Evolutionary conservation across 306 rosid genomes (phyloP).

Genomic region (Dryas alaskensis): DNA sequence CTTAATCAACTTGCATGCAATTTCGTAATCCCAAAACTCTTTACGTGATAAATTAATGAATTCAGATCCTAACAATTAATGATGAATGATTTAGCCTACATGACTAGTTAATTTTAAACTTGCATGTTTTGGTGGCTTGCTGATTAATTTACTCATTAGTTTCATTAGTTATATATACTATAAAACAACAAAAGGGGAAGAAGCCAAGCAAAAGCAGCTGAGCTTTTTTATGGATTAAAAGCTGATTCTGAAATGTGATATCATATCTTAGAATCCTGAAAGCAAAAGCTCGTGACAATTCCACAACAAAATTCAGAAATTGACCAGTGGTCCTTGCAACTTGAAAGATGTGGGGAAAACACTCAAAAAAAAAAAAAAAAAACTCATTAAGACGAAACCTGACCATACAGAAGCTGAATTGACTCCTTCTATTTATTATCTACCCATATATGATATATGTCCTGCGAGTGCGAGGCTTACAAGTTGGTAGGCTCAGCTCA

Average conservation of each 20-base stretch:
- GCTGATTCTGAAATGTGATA: conserved; percentile 23
- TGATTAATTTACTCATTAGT: too few relatives aligned
- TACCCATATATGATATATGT: neutral
- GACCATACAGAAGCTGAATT: neutral
- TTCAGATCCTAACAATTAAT: too few relatives aligned
- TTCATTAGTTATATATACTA: neutral
- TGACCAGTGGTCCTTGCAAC: conserved; percentile 17
- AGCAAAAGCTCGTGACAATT: conserved; percentile 25
- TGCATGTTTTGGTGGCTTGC: too few relatives aligned
- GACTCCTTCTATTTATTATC: neutral
- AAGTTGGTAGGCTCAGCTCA: too few relatives aligned
- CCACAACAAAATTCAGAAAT: conserved; percentile 5
- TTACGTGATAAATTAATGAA: too few relatives aligned
- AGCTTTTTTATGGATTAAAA: conserved; percentile 15
- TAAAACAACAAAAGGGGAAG: neutral
- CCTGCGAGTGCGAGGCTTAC: too few relatives aligned
- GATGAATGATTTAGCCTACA: too few relatives aligned
- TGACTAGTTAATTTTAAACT: too few relatives aligned
- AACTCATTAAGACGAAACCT: neutral
- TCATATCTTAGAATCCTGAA: conserved; percentile 16
- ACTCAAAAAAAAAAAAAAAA: neutral
- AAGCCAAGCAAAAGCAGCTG: conserved; percentile 4
- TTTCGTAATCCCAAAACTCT: too few relatives aligned
- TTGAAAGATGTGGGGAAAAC: neutral
- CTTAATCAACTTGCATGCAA: too few relatives aligned